Evolutionary conservation across 2,329 filamentous ascomycete genomes (phyloP).

Genomic region (Colletotrichum shisoi): DNA sequence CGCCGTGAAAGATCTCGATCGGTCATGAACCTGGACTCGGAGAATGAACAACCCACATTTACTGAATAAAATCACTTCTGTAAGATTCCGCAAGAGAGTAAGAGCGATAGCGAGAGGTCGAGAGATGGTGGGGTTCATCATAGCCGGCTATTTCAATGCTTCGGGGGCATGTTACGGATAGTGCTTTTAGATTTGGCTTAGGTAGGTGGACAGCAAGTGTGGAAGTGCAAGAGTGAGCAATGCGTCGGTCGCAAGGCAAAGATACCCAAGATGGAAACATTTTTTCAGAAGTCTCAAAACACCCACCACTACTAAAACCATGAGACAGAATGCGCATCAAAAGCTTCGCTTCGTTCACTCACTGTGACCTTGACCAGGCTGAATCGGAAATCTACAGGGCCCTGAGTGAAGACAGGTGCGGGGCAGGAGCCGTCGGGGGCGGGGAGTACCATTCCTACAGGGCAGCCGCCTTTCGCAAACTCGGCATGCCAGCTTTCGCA

Average conservation of each 20-base stretch:
- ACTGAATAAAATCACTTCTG: not conserved
- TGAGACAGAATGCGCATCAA: not conserved
- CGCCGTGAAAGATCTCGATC: constrained; percentile 21
- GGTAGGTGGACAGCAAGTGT: not conserved
- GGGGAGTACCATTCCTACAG: constrained; percentile 9
- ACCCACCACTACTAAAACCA: not conserved
- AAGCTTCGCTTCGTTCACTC: not conserved
- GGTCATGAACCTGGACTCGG: constrained; percentile 6
- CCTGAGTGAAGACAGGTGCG: constrained; percentile 7
- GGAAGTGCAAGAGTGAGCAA: not conserved
- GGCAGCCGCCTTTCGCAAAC: not conserved
- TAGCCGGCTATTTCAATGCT: not conserved
- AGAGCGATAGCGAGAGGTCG: not conserved
- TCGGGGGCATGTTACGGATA: not conserved
- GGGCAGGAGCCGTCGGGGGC: not conserved
- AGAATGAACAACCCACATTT: constrained; percentile 6
- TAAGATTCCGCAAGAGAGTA: not conserved
- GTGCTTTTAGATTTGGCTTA: not conserved
- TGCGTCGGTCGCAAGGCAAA: not conserved
- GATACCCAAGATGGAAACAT: not conserved
- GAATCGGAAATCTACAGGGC: constrained; percentile 6
- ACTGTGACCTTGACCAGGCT: not conserved
- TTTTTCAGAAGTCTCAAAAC: too few relatives aligned
- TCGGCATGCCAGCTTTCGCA: constrained; percentile 4
- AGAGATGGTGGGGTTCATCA: too few relatives aligned